A percentile compares a stretch with the other conserved stretches of the same genome.
Conservation (phyloP, 768 basidiomycete species). For the Tulasnella sp. region DNA sequence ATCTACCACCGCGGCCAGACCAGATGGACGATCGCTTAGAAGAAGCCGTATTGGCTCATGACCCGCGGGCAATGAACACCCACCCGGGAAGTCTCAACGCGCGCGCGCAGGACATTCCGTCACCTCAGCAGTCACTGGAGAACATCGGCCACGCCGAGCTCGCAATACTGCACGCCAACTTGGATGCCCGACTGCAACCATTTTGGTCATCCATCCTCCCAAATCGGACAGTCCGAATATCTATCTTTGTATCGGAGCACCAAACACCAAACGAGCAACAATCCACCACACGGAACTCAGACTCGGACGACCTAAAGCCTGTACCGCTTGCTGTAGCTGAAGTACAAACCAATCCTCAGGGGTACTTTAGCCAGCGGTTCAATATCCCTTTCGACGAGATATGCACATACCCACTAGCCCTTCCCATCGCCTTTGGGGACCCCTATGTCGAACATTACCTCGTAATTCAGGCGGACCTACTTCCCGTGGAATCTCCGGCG, state of each 20-base stretch:
- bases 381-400: constrained; percentile 61
- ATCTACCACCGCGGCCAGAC: constrained; percentile 48
- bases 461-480: constrained; percentile 20
- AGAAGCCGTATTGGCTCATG: constrained; percentile 24
- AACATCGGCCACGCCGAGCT: constrained; percentile 30
- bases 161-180: constrained; percentile 58
- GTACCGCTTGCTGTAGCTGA: constrained; percentile 45
- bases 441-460: constrained; percentile 29
- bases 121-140: too few species aligned
- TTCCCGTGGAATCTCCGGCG: constrained; percentile 6
- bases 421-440: constrained; percentile 53
- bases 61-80: not conserved
- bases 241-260: constrained; percentile 42
- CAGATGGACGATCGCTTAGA: constrained; percentile 53
- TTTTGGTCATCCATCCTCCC: constrained; percentile 75
- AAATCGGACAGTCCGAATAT: constrained; percentile 52
- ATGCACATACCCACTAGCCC: constrained; percentile 49
- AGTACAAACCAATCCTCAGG: constrained; percentile 56
- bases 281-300: constrained; percentile 9
- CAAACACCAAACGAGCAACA: constrained; percentile 19
- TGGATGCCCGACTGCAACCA: constrained; percentile 64
- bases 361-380: constrained; percentile 62
- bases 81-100: not conserved
- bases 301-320: constrained; percentile 24
- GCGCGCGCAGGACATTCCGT: not conserved